phyloP scores from a whole-genome alignment of 805 yeast genomes.

The Helenozyma baotianmanensis region DNA sequence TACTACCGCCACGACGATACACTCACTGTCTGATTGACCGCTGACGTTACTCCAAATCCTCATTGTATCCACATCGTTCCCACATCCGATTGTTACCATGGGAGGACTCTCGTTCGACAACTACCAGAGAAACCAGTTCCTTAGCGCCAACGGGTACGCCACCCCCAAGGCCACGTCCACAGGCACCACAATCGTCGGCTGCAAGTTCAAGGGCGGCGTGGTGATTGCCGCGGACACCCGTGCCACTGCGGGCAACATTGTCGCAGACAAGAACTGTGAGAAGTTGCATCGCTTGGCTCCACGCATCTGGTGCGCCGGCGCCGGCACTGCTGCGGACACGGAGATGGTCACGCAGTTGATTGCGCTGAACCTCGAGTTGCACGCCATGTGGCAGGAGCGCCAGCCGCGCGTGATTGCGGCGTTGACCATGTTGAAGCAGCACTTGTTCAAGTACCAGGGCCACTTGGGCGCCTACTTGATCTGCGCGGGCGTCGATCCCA shows the following conservation, averaged over 20 bases:
- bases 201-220: slow-evolving; percentile 89
- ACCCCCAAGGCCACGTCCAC: slow-evolving; percentile 92
- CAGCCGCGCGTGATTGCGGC: slow-evolving; percentile 93
- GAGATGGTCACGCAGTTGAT: slow-evolving; percentile 96
- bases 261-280: slow-evolving; percentile 97
- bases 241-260: slow-evolving; percentile 94
- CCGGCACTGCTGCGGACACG: slow-evolving; percentile 99
- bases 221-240: slow-evolving; percentile 98
- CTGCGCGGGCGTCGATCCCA: slow-evolving; percentile 97
- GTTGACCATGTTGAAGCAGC: slow-evolving; percentile 89
- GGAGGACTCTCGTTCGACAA: slow-evolving; percentile 91
- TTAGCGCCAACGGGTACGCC: slow-evolving; percentile 68
- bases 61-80: too few species aligned
- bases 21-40: too few species aligned
- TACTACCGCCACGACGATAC: too few species aligned
- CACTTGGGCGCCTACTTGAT: slow-evolving; percentile 95
- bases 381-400: slow-evolving; percentile 75
- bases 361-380: slow-evolving; percentile 86
- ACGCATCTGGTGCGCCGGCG: slow-evolving; percentile 98
- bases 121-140: slow-evolving; percentile 78
- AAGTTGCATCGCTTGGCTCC: slow-evolving; percentile 89
- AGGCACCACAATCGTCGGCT: slow-evolving; percentile 99
- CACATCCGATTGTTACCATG: slow-evolving; percentile 57
- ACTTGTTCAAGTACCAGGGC: slow-evolving; percentile 94
- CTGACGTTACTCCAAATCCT: too few species aligned